phyloP scores from a whole-genome alignment of 495 filamentous ascomycete genomes.

The Poronia punctata region DNA sequence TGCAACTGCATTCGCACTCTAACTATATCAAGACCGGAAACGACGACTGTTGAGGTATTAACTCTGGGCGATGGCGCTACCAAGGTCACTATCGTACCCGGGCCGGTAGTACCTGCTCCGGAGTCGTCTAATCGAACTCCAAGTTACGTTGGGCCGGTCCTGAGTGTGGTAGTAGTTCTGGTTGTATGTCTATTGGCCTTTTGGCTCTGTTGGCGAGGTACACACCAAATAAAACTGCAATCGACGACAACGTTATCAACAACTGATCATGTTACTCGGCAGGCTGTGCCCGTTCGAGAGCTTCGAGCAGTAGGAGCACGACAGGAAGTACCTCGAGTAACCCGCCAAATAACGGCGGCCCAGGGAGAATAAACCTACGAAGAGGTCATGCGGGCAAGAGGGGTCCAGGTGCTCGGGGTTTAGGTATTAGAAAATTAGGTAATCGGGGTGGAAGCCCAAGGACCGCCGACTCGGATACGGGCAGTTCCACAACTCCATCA shows the following conservation, averaged over 20 bases:
- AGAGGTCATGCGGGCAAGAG: neutral
- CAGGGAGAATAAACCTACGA: too few species aligned
- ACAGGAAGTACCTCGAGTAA: neutral
- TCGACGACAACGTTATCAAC: neutral
- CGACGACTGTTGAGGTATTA: conserved; percentile 4
- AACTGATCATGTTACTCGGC: neutral
- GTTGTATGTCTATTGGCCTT: conserved; percentile 7
- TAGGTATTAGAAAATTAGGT: neutral
- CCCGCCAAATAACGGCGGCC: neutral
- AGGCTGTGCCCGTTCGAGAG: conserved; percentile 1
- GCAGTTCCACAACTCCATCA: too few species aligned
- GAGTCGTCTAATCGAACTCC: conserved; percentile 1
- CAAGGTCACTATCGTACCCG: neutral
- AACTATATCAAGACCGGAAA: conserved; percentile 2
- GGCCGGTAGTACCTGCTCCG: neutral
- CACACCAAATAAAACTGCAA: neutral
- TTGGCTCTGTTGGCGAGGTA: conserved; percentile 10
- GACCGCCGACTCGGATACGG: too few species aligned
- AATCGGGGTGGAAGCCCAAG: too few species aligned
- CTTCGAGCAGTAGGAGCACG: neutral
- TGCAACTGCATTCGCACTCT: conserved; percentile 5
- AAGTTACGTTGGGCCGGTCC: conserved; percentile 11
- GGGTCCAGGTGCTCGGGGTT: neutral
- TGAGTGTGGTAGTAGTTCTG: conserved; percentile 8
- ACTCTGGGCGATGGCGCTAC: conserved; percentile 6